Evolutionary conservation across 2,329 filamentous ascomycete species (phyloP).

Genomic region (Lecanicillium sp.): DNA sequence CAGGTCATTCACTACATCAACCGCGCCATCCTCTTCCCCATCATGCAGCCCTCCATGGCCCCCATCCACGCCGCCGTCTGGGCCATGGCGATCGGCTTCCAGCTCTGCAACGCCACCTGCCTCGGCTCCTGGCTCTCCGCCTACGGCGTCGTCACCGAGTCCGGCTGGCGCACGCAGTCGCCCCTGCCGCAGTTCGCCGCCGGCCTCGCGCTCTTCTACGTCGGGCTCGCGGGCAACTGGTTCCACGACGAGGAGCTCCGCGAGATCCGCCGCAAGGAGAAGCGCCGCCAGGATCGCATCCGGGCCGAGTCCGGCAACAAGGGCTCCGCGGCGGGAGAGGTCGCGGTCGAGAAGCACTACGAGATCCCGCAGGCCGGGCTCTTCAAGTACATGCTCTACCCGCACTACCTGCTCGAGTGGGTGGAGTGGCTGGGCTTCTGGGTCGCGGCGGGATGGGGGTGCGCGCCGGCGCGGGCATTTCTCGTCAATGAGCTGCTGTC

Average conservation of each 20-base stretch:
- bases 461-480: constrained; percentile 73
- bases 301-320: constrained; percentile 17
- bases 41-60: constrained; percentile 87
- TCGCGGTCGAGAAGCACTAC: constrained; percentile 72
- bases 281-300: constrained; percentile 47
- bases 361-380: constrained; percentile 77
- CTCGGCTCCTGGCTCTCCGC: constrained; percentile 78
- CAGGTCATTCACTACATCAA: constrained; percentile 83
- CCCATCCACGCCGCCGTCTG: constrained; percentile 72
- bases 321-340: no score
- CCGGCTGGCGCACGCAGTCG: constrained; percentile 39
- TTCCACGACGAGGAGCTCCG: constrained; percentile 86
- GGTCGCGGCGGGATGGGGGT: constrained; percentile 62
- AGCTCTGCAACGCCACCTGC: constrained; percentile 71
- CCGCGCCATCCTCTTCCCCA: constrained; percentile 75
- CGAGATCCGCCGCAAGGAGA: constrained; percentile 71
- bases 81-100: constrained; percentile 61
- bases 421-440: constrained; percentile 90
- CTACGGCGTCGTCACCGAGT: constrained; percentile 62
- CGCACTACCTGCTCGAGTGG: constrained; percentile 97
- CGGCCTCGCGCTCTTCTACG: constrained; percentile 69
- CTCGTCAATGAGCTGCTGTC: constrained; percentile 80
- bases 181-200: constrained; percentile 44
- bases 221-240: constrained; percentile 74
- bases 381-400: constrained; percentile 77